These are phyloP conservation scores for Fusarium miscanthi DNA, from an alignment of 2,329 filamentous ascomycete genomes.

Conservation along the genomic window DNA sequence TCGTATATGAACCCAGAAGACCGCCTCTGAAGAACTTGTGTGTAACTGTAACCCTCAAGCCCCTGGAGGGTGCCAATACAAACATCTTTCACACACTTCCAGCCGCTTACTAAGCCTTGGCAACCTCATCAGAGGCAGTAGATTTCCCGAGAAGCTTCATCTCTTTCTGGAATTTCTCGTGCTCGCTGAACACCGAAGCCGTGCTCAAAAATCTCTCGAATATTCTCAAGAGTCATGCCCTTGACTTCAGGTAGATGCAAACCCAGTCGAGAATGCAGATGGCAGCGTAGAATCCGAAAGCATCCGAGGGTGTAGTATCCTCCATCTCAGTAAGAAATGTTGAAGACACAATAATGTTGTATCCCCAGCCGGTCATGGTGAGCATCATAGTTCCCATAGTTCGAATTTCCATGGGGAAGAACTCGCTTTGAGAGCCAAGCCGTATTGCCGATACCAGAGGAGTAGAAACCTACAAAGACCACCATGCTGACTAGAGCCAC, in stretches of 20 bases:
- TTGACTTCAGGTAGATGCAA: conserved; percentile 61
- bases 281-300: conserved; percentile 63
- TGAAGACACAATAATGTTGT: conserved; percentile 61
- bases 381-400: conserved; percentile 61
- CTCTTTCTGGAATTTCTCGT: conserved; percentile 53
- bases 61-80: not conserved
- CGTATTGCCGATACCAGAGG: conserved; percentile 58
- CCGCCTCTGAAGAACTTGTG: not conserved
- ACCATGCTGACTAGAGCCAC: conserved; percentile 55
- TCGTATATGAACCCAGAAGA: not conserved
- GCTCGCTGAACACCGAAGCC: conserved; percentile 59
- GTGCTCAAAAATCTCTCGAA: conserved; percentile 61
- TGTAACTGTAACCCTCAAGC: not conserved
- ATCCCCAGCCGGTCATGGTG: conserved; percentile 59
- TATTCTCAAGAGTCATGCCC: conserved; percentile 65
- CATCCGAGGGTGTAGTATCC: conserved; percentile 59
- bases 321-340: conserved; percentile 62
- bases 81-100: not conserved
- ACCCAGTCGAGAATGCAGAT: conserved; percentile 59
- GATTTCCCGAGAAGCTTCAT: conserved; percentile 34
- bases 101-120: conserved; percentile 16
- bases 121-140: not conserved
- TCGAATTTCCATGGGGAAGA: conserved; percentile 60
- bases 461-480: conserved; percentile 51
- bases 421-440: conserved; percentile 60